phyloP scores from a whole-genome alignment of 805 yeast species.

The Starmerella geochares region DNA sequence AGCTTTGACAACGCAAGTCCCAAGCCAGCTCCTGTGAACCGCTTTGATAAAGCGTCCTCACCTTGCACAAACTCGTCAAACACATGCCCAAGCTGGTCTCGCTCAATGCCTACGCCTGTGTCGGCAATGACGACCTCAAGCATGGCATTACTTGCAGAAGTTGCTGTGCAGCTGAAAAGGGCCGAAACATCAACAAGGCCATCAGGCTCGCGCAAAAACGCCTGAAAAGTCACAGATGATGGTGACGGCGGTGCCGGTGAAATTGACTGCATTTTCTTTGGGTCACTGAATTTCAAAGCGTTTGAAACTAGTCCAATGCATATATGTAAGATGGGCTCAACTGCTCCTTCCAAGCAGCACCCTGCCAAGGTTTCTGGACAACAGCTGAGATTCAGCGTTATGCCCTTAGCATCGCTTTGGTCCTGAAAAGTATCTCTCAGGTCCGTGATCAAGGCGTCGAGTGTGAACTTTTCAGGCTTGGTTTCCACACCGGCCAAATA shows the following conservation, averaged over 20 bases:
- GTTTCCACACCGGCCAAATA: slow-evolving; percentile 77
- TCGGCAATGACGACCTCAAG: slow-evolving; percentile 68
- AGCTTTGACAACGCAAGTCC: slow-evolving; percentile 85
- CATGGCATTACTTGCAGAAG: neutral
- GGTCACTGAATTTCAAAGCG: slow-evolving; percentile 82
- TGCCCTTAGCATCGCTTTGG: slow-evolving; percentile 52
- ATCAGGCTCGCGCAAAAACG: neutral
- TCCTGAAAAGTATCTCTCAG: slow-evolving; percentile 64
- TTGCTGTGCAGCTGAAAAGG: neutral
- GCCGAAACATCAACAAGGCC: neutral
- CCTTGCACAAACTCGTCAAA: slow-evolving; percentile 97
- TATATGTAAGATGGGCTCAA: slow-evolving; percentile 78
- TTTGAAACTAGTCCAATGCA: slow-evolving; percentile 85
- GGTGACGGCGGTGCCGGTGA: slow-evolving; percentile 27
- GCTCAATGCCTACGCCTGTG: slow-evolving; percentile 87
- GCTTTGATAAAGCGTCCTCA: slow-evolving; percentile 81
- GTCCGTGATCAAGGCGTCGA: slow-evolving; percentile 67
- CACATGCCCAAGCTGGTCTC: slow-evolving; percentile 65
- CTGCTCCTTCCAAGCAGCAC: slow-evolving; percentile 66
- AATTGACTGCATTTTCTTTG: slow-evolving; percentile 22
- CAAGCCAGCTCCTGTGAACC: slow-evolving; percentile 90
- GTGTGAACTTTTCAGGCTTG: slow-evolving; percentile 66
- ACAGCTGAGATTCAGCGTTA: slow-evolving; percentile 45
- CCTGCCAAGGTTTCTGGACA: slow-evolving; percentile 40
- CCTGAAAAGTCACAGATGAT: slow-evolving; percentile 21